A percentile compares a stretch with the other conserved stretches of the same genome.
Evolutionary conservation across 257 asterid genomes (phyloP).

Genomic region (Nicotiana otophora): DNA sequence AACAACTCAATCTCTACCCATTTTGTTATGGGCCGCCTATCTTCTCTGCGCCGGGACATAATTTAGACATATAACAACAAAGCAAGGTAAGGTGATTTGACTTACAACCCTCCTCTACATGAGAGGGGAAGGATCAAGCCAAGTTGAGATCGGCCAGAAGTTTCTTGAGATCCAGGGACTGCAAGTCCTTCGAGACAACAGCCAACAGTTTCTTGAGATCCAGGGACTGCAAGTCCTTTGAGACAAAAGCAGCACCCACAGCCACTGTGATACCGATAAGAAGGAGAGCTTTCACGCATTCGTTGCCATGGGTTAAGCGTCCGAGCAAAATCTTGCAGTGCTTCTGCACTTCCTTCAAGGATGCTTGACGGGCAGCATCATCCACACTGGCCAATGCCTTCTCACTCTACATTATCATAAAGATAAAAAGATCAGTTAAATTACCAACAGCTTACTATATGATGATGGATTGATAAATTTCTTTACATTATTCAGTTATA

Average conservation of each 20-base stretch:
- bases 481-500: not conserved
- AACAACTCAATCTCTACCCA: constrained; percentile 24
- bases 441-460: not conserved
- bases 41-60: constrained; percentile 25
- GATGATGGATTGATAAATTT: not conserved
- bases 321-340: constrained; percentile 47
- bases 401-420: constrained; percentile 45
- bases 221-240: constrained; percentile 17
- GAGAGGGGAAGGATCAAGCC: constrained; percentile 6
- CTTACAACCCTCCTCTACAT: constrained; percentile 8
- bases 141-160: constrained; percentile 22
- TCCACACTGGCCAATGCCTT: constrained; percentile 43
- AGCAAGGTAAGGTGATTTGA: constrained; percentile 14
- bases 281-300: constrained; percentile 40
- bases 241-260: constrained; percentile 39
- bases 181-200: constrained; percentile 2
- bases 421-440: not conserved
- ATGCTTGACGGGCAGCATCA: constrained; percentile 34
- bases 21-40: constrained; percentile 20
- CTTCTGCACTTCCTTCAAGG: constrained; percentile 60
- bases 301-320: constrained; percentile 42
- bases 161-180: constrained; percentile 27
- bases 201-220: constrained; percentile 24
- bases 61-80: constrained; percentile 21
- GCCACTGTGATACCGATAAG: constrained; percentile 32